Conservation (phyloP, 371 early-diverging fungal species). For the Chytridiales sp. region DNA sequence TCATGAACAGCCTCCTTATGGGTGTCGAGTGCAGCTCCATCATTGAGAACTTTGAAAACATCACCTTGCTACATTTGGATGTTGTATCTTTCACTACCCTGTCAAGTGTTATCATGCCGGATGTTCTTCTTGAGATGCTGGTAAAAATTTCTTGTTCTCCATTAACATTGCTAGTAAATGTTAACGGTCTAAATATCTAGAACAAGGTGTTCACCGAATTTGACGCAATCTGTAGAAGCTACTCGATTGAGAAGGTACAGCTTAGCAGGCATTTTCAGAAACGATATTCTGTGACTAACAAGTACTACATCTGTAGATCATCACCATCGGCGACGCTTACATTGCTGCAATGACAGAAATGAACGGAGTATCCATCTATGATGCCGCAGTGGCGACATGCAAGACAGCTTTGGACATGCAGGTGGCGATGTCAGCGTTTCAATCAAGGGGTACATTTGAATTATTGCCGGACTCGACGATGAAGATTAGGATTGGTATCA, state of each 20-base stretch:
- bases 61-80: constrained; percentile 11
- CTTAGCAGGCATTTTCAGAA: not conserved
- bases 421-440: not conserved
- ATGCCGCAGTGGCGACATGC: not conserved
- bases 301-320: not conserved
- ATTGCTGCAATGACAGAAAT: constrained; percentile 3
- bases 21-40: not conserved
- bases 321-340: constrained; percentile 17
- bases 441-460: not conserved
- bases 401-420: not conserved
- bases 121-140: constrained; percentile 8
- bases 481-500: not conserved
- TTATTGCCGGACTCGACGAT: not conserved
- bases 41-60: not conserved
- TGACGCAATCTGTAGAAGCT: constrained; percentile 6
- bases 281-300: not conserved
- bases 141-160: too few relatives aligned
- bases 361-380: not conserved
- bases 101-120: constrained; percentile 10
- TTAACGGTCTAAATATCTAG: too few relatives aligned
- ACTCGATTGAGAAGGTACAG: constrained; percentile 7
- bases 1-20: constrained; percentile 7
- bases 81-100: constrained; percentile 14
- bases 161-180: too few relatives aligned
- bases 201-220: constrained; percentile 9